phyloP scores from a whole-genome alignment of 176 grass and related monocot genomes.

The Areca catechu region DNA sequence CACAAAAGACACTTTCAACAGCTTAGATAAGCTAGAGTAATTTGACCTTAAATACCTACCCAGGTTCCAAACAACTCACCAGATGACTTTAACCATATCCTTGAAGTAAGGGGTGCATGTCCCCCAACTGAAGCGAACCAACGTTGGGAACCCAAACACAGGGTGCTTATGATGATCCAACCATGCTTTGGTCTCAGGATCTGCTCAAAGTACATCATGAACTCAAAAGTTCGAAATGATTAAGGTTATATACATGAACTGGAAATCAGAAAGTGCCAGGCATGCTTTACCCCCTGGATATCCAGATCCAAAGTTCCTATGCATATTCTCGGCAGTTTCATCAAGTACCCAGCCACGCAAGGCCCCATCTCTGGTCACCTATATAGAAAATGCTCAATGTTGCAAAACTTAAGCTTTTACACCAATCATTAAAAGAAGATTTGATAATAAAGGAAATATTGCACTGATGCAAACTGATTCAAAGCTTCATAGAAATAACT shows the following conservation, averaged over 20 bases:
- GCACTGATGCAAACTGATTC: too few relatives aligned
- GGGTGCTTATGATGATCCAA: conserved; percentile 65
- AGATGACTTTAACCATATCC: conserved; percentile 53
- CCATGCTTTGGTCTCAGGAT: conserved; percentile 89
- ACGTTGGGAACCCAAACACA: conserved; percentile 78
- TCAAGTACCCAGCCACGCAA: conserved; percentile 80
- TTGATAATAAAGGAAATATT: too few relatives aligned
- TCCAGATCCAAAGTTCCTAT: conserved; percentile 88
- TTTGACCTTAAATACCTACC: too few relatives aligned
- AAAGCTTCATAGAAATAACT: too few relatives aligned
- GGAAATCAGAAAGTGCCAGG: not conserved
- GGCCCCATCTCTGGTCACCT: conserved; percentile 87
- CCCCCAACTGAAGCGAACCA: conserved; percentile 93
- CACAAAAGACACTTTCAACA: too few relatives aligned
- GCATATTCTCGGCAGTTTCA: conserved; percentile 63
- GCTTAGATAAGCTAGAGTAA: too few relatives aligned
- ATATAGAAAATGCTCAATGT: not conserved
- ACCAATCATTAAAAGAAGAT: too few relatives aligned
- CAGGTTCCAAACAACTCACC: conserved; percentile 35
- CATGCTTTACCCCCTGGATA: conserved; percentile 68
- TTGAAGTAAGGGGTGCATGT: conserved; percentile 77
- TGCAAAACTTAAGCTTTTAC: too few relatives aligned
- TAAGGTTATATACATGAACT: conserved; percentile 6
- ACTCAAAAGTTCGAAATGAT: not conserved
- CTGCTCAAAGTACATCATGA: conserved; percentile 28